Base-by-base conservation (phyloP, 1,284 basidiomycete genomes). In the Schizophyllum amplum region DNA sequence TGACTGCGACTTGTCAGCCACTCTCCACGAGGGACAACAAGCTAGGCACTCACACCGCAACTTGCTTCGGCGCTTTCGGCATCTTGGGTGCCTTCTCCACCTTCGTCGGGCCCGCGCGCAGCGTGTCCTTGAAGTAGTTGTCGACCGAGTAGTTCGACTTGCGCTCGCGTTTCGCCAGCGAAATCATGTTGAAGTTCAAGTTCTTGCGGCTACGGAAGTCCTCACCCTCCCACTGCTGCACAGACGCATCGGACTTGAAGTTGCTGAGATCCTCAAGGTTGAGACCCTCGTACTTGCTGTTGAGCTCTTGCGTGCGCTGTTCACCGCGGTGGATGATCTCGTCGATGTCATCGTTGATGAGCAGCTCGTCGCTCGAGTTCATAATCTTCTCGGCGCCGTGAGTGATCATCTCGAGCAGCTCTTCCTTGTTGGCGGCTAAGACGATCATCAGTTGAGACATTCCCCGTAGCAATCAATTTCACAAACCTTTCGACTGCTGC, bases 371-470 rank as follows among this genome's bases (percentile, higher is more conserved):
- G 0, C 68, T 73, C 21, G 84, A 78, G 67, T 89, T 95, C 71
- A 98, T 96, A 61, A 99, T 98, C 72, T 93, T 91, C 69, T 99
- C 95, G 0, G 95, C 96, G 21, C 97, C 97, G 68, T 97, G 94
- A 22, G 96, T 89, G 62, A 99, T 99, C 94, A 99, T 99, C 67
- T 98, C 95, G 21, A 98, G 77, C 15, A 99, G 77, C 59, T 99
- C 97, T 50, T 98, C 97, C 75, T 99, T 99, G 74, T 88, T 94
- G 26, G 92, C 92, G 55, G 90, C 90, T 81, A 73, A 61, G 66
- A 24, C 9, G 9, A 24, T 59, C 23, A 24, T 51, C 47, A 51
- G 48, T 51, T 4, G 59, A 33, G 24, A 5, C 25, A 17, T 20
- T 26, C 2, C 26, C 51, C 26, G 56, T 4, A 47, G n/a, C 52